These are phyloP conservation scores for Pichia pseudocactophila DNA, from an alignment of 805 yeast genomes.

Conservation along the genomic window DNA sequence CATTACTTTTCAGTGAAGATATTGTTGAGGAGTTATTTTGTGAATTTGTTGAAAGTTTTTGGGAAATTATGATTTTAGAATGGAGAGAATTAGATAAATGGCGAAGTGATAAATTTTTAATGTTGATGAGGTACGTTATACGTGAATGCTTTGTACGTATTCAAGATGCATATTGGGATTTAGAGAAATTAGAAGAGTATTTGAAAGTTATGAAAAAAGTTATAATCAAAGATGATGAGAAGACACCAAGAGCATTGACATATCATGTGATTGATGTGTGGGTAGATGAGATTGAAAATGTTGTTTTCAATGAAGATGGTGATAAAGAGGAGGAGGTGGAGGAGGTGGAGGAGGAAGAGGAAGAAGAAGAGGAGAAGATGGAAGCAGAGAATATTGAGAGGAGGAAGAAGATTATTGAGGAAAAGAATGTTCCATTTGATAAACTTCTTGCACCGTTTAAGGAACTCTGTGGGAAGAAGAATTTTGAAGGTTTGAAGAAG, in stretches of 20 bases:
- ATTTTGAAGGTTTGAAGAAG: constrained; percentile 54
- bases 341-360: constrained; percentile 35
- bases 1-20: constrained; percentile 38
- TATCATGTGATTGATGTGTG: constrained; percentile 79
- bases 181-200: constrained; percentile 36
- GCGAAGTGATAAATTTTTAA: constrained; percentile 80
- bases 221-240: constrained; percentile 44
- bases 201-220: constrained; percentile 26
- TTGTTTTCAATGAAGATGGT: constrained; percentile 41
- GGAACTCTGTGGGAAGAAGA: constrained; percentile 37
- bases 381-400: constrained; percentile 14
- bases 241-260: constrained; percentile 66
- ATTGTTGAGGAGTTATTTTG: constrained; percentile 36
- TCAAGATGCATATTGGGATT: constrained; percentile 45
- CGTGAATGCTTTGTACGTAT: constrained; percentile 56
- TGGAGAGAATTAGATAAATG: constrained; percentile 80
- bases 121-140: constrained; percentile 70
- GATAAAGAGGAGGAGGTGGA: constrained; percentile 40
- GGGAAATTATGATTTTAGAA: constrained; percentile 69
- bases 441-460: constrained; percentile 53
- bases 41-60: constrained; percentile 62
- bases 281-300: constrained; percentile 73
- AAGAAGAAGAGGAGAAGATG: constrained; percentile 13
- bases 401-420: constrained; percentile 13
- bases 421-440: constrained; percentile 39